phyloP scores from a whole-genome alignment of 2,329 filamentous ascomycete species.

The Sarocladium kiliense region DNA sequence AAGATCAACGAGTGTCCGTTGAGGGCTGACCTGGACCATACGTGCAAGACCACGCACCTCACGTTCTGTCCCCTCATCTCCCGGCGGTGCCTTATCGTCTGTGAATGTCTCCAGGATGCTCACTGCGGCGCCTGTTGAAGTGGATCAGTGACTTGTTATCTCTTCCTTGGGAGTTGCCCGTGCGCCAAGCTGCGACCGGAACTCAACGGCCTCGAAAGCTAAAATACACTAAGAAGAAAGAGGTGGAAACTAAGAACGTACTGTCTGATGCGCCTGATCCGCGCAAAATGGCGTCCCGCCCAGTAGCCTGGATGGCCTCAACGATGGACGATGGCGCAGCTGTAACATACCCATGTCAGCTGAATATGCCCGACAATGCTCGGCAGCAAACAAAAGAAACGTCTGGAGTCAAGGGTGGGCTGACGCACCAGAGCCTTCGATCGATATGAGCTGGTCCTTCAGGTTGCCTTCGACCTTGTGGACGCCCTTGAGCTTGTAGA shows the following conservation, averaged over 20 bases:
- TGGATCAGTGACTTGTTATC: background rate
- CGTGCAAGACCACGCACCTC: conserved; percentile 81
- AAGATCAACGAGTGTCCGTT: conserved; percentile 78
- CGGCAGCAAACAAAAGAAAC: background rate
- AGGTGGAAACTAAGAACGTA: conserved; percentile 33
- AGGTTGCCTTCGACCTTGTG: conserved; percentile 78
- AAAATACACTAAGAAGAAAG: background rate
- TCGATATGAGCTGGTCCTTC: conserved; percentile 73
- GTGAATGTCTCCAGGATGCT: conserved; percentile 90
- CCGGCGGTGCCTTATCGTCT: conserved; percentile 40
- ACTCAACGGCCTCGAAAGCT: background rate
- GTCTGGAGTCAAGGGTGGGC: conserved; percentile 23
- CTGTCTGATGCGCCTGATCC: conserved; percentile 83
- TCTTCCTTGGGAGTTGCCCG: background rate
- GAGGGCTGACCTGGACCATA: conserved; percentile 84
- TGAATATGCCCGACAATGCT: background rate
- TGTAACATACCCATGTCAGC: conserved; percentile 19
- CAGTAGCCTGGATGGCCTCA: conserved; percentile 79
- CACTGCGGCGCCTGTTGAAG: conserved; percentile 65
- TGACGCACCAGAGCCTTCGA: conserved; percentile 69
- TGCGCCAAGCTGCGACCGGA: background rate
- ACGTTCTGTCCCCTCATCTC: conserved; percentile 34
- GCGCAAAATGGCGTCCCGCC: conserved; percentile 88
- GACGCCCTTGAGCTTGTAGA: conserved; percentile 75
- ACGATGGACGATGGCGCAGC: conserved; percentile 88